A percentile compares a stretch with the other conserved stretches of the same genome.
Conservation (phyloP, 345 rosid species). For the Eucalyptus regnans region DNA sequence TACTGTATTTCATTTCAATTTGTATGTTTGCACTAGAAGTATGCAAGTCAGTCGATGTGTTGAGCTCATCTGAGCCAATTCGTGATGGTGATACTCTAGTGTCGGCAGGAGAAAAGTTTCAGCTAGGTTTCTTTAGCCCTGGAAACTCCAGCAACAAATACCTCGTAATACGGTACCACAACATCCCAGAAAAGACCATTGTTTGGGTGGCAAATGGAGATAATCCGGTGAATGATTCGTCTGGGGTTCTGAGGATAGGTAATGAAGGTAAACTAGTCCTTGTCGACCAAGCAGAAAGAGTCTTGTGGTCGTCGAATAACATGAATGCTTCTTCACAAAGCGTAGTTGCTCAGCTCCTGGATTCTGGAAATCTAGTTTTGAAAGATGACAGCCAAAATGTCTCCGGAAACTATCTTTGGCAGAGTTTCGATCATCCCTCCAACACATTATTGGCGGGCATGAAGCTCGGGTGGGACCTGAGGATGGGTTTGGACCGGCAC, state of each 20-base stretch:
- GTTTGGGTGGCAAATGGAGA: neutral
- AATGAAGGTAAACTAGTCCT: neutral
- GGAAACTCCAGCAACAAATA: neutral
- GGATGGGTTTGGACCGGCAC: neutral
- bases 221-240: neutral
- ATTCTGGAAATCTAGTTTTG: neutral
- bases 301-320: neutral
- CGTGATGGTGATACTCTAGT: neutral
- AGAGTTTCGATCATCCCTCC: neutral
- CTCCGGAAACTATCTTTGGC: neutral
- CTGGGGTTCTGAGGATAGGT: neutral
- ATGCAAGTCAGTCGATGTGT: neutral
- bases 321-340: neutral
- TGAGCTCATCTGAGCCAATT: neutral
- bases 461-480: neutral
- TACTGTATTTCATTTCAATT: neutral
- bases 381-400: neutral
- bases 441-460: neutral
- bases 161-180: neutral
- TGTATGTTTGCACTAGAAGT: neutral
- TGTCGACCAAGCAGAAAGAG: neutral
- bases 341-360: neutral
- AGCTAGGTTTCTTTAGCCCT: neutral
- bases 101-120: neutral
- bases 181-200: neutral